Percentiles rank a stretch among this genome's conserved stretches.
Conservation (phyloP, 2,329 filamentous ascomycete species). For the Fusarium camptoceras region DNA sequence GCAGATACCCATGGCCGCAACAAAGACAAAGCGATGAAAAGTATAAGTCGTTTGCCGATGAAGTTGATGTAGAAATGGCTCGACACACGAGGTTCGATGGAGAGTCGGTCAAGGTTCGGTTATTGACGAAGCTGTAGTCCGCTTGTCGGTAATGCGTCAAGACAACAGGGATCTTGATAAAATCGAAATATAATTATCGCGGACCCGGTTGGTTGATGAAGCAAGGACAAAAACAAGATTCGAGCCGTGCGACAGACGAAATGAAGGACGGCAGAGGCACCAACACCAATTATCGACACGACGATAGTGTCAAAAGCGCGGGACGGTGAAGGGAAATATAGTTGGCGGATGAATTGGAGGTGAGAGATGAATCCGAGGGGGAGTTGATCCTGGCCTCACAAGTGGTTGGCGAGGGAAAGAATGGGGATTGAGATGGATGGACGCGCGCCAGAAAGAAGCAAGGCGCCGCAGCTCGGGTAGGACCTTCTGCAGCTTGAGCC, state of each 20-base stretch:
- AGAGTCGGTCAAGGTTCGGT: conserved; percentile 28
- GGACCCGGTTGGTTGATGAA: conserved; percentile 29
- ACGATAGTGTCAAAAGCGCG: conserved; percentile 28
- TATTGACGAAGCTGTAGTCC: conserved; percentile 34
- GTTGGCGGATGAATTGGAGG: conserved; percentile 25
- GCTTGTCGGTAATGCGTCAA: conserved; percentile 45
- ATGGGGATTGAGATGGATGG: conserved; percentile 34
- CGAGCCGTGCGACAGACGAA: conserved; percentile 15
- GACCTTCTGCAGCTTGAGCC: conserved; percentile 31
- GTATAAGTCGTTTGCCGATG: conserved; percentile 23
- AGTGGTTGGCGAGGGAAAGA: conserved; percentile 43
- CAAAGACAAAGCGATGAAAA: conserved; percentile 31
- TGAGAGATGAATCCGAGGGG: conserved; percentile 38
- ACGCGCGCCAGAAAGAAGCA: conserved; percentile 43
- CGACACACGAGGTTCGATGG: conserved; percentile 24
- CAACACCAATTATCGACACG: conserved; percentile 33
- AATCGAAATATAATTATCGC: conserved; percentile 43
- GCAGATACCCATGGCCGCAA: conserved; percentile 68
- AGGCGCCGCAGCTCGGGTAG: conserved; percentile 26
- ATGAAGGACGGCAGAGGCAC: conserved; percentile 18
- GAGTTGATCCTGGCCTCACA: conserved; percentile 36
- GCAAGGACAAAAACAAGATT: conserved; percentile 26
- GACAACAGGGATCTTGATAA: conserved; percentile 26
- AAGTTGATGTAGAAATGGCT: conserved; percentile 10
- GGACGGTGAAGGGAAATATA: conserved; percentile 36